A percentile compares a stretch with the other conserved stretches of the same genome.
phyloP scores from a whole-genome alignment of 768 basidiomycete genomes.

The Agrocybe pediades region DNA sequence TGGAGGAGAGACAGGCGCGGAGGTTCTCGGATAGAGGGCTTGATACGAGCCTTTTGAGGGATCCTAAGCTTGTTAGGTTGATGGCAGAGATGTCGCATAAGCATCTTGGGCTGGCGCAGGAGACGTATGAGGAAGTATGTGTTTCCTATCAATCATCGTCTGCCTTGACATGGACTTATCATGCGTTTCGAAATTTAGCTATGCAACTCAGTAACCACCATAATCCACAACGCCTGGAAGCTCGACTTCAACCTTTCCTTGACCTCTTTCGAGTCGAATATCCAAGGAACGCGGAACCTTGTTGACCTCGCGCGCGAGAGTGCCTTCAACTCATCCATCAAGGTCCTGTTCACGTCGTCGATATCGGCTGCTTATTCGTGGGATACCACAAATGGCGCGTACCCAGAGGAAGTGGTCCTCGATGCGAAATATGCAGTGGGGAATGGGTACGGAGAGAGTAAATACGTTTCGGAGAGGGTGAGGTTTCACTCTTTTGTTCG shows the following conservation, averaged over 20 bases:
- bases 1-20: constrained; percentile 26
- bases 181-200: constrained; percentile 25
- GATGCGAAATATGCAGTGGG: constrained; percentile 29
- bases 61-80: constrained; percentile 33
- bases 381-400: constrained; percentile 24
- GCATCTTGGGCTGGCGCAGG: constrained; percentile 26
- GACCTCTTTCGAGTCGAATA: constrained; percentile 40
- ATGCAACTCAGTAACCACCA: constrained; percentile 35
- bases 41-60: constrained; percentile 25
- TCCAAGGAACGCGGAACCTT: constrained; percentile 37
- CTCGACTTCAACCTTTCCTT: constrained; percentile 45
- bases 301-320: constrained; percentile 36
- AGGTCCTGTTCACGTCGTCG: constrained; percentile 38
- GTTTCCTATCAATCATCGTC: background rate
- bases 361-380: constrained; percentile 22
- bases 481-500: too few relatives aligned
- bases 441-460: constrained; percentile 37
- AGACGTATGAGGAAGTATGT: constrained; percentile 31
- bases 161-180: background rate
- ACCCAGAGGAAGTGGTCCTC: constrained; percentile 26
- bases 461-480: constrained; percentile 39
- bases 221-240: constrained; percentile 46
- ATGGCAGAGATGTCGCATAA: constrained; percentile 35
- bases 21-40: constrained; percentile 35
- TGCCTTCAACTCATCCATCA: constrained; percentile 18